These are phyloP conservation scores for Xylaria grammica DNA, from an alignment of 495 filamentous ascomycete genomes.

Conservation along the genomic window DNA sequence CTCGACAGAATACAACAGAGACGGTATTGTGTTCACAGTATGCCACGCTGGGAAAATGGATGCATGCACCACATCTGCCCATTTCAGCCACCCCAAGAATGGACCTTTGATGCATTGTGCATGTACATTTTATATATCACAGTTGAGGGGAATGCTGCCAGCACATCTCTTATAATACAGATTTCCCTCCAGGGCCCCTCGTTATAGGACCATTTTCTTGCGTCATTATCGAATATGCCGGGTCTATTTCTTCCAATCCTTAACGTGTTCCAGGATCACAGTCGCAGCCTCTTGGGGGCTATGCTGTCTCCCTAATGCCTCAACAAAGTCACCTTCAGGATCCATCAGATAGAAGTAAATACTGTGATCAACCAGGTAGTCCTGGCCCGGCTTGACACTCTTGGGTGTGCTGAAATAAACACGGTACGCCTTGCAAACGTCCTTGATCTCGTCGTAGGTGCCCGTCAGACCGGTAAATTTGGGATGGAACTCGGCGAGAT, in stretches of 20 bases:
- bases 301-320: slow-evolving; percentile 93
- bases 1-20: too few relatives aligned
- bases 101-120: slow-evolving; percentile 9
- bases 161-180: slow-evolving; percentile 22
- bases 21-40: too few relatives aligned
- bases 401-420: slow-evolving; percentile 96
- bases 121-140: slow-evolving; percentile 22
- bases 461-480: slow-evolving; percentile 88
- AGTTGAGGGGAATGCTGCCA: slow-evolving; percentile 19
- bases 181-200: not conserved
- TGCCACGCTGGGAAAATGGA: too few relatives aligned
- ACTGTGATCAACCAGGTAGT: slow-evolving; percentile 97
- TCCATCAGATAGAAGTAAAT: slow-evolving; percentile 99
- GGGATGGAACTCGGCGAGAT: slow-evolving; percentile 92
- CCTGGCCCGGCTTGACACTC: slow-evolving; percentile 86
- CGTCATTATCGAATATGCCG: slow-evolving; percentile 37
- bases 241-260: slow-evolving; percentile 74
- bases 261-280: slow-evolving; percentile 85
- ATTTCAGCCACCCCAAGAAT: not conserved
- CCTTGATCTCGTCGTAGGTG: slow-evolving; percentile 88
- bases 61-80: too few relatives aligned
- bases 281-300: slow-evolving; percentile 83
- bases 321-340: slow-evolving; percentile 97
- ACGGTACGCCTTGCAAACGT: slow-evolving; percentile 90
- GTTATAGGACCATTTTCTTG: slow-evolving; percentile 14